These are phyloP conservation scores for Pholiota molesta DNA, from an alignment of 768 basidiomycete species.

Conservation along the genomic window DNA sequence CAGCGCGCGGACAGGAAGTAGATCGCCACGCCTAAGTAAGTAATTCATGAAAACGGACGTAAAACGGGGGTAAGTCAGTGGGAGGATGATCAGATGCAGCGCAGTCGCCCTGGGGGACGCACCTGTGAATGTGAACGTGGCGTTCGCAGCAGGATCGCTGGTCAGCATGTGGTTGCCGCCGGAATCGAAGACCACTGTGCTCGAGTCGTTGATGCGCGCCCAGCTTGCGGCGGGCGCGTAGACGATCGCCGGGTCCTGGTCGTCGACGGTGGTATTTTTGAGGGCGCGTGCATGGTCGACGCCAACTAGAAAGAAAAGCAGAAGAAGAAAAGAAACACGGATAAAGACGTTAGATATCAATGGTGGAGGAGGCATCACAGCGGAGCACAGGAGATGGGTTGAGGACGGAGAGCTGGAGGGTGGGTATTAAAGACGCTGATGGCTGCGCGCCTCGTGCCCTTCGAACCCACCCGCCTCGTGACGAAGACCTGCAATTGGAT, in stretches of 20 bases:
- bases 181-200: slow-evolving; percentile 22
- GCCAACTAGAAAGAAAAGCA: neutral
- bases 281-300: slow-evolving; percentile 16
- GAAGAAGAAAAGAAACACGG: neutral
- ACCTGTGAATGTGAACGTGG: slow-evolving; percentile 38
- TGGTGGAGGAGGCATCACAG: neutral
- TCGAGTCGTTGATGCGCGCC: slow-evolving; percentile 20
- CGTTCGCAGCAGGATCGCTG: slow-evolving; percentile 24
- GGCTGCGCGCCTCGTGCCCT: neutral
- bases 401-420: neutral
- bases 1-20: slow-evolving; percentile 41
- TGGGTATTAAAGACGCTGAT: neutral
- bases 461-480: neutral
- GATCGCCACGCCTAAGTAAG: slow-evolving; percentile 34
- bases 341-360: neutral
- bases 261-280: slow-evolving; percentile 27
- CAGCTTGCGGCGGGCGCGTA: slow-evolving; percentile 25
- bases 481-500: neutral
- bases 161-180: slow-evolving; percentile 21
- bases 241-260: slow-evolving; percentile 24
- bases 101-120: slow-evolving; percentile 6
- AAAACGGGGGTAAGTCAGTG: neutral
- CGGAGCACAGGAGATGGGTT: neutral
- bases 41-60: neutral
- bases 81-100: neutral